Evolutionary conservation across 2,329 filamentous ascomycete species (phyloP).

Genomic region (Septoria petroselini): DNA sequence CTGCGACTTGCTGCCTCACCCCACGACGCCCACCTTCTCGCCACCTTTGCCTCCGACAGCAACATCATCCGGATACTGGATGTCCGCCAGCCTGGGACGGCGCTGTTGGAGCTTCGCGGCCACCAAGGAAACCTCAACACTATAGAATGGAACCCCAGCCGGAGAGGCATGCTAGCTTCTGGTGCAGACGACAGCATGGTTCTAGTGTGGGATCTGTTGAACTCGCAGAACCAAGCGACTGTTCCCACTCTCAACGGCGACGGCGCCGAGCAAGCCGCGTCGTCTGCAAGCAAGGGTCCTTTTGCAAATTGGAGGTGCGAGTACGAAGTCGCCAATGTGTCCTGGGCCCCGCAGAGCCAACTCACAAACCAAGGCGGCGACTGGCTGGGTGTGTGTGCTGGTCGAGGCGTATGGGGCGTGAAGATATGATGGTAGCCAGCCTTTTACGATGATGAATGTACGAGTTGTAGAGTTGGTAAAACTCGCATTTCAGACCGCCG

Average conservation of each 20-base stretch:
- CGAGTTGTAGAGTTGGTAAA: too few species aligned
- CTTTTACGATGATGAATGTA: slow-evolving; percentile 5
- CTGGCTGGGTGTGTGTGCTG: slow-evolving; percentile 79
- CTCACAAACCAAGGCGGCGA: slow-evolving; percentile 69
- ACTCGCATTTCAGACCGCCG: too few species aligned
- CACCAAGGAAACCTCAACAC: slow-evolving; percentile 84
- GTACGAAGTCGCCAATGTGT: slow-evolving; percentile 80
- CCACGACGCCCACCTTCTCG: slow-evolving; percentile 89
- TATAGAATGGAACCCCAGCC: slow-evolving; percentile 89
- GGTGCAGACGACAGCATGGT: slow-evolving; percentile 91
- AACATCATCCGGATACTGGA: slow-evolving; percentile 91
- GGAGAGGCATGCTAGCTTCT: slow-evolving; percentile 83
- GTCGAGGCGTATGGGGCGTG: slow-evolving; percentile 77
- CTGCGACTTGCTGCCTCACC: slow-evolving; percentile 84
- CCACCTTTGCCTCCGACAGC: slow-evolving; percentile 94
- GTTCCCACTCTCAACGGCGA: slow-evolving; percentile 34
- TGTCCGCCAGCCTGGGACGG: slow-evolving; percentile 92
- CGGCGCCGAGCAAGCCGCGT: slow-evolving; percentile 30
- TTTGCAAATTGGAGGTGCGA: slow-evolving; percentile 80
- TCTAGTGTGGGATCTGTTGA: slow-evolving; percentile 89
- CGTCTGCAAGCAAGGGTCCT: slow-evolving; percentile 61
- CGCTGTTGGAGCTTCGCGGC: slow-evolving; percentile 85
- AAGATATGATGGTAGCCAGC: slow-evolving; percentile 43
- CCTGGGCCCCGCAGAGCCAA: slow-evolving; percentile 73
- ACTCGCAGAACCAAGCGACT: slow-evolving; percentile 49